Evolutionary conservation across 345 rosid genomes (phyloP), one percentile per base, ranked within the genome.

Genomic region (Rhizophora mangle): DNA sequence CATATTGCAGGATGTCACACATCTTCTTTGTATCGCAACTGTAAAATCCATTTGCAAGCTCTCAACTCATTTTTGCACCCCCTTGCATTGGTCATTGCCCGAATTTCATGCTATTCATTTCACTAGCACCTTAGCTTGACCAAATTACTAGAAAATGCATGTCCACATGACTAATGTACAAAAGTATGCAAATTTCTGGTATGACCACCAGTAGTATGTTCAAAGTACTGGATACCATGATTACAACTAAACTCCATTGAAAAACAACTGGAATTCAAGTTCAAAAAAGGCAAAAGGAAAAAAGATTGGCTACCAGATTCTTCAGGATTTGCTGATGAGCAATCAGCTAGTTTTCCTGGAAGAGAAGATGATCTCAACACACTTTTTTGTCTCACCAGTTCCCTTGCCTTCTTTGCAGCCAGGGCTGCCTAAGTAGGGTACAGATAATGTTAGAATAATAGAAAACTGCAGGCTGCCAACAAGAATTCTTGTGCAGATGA

Each of bases 321-420:
- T 85, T 87, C 96, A 69, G 99, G 98, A 81, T 85, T 82, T 65
- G 94, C 65, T 9, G 95, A 92, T 29, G 99, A 90, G 74, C 99
- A 96, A 81, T 96, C 99, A 78, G 99, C 89, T 63, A 96, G 81
- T 83, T 96, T 96, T 69, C 99, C 99, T 60, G 99, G 99, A 74
- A 96, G 98, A 69, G 99, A 89, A 54, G 99, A 92, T 67, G 95
- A 85, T 82, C 84, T 88, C 82, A 96, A 71, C 22, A 92, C 90
- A 79, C 98, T 82, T 82, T 96, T 96, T 63, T 87, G 89, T 62
- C 98, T 83, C 70, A 96, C 96, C 89, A 96, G 74, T 78, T 96
- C 99, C 72, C 98, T 89, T 24, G 99, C 99, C 79, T 88, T 90
- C 76, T 95, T 95, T 55, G 99, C 99, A 74, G 99, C 99, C 80